These are phyloP conservation scores for Cynanchum wilfordii DNA, from an alignment of 257 asterid genomes.

Conservation along the genomic window DNA sequence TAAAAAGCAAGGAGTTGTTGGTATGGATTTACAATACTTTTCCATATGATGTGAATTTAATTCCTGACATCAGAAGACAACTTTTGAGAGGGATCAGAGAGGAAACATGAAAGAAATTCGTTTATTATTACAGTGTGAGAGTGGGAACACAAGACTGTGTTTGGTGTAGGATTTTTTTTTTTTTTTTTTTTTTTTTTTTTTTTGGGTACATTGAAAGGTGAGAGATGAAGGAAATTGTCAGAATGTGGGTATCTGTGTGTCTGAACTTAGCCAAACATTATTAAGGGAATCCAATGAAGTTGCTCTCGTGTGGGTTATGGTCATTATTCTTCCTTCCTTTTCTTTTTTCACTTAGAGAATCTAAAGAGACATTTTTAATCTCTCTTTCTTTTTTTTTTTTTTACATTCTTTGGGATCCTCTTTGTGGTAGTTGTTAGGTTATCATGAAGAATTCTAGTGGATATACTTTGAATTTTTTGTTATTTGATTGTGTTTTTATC, in stretches of 20 bases:
- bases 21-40: too few species aligned
- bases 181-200: not conserved
- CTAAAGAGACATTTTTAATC: conserved; percentile 20
- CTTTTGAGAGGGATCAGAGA: conserved; percentile 8
- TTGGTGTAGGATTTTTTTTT: not conserved
- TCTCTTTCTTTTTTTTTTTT: not conserved
- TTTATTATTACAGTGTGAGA: not conserved
- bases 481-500: too few species aligned
- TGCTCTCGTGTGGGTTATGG: conserved; percentile 48
- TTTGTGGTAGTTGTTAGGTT: not conserved
- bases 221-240: conserved; percentile 35
- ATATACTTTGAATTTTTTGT: conserved; percentile 6
- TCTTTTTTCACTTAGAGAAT: conserved; percentile 17
- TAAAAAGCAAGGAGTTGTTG: too few species aligned
- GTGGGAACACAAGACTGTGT: conserved; percentile 17
- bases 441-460: not conserved
- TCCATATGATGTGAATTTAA: not conserved
- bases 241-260: conserved; percentile 45
- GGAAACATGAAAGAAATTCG: not conserved
- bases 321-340: conserved; percentile 15
- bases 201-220: conserved; percentile 10
- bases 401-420: conserved; percentile 13
- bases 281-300: conserved; percentile 60
- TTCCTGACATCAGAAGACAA: conserved; percentile 20
- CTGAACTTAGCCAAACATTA: conserved; percentile 36